These are phyloP conservation scores for Aureobasidium sp. DNA, from an alignment of 2,329 filamentous ascomycete species.

Conservation along the genomic window DNA sequence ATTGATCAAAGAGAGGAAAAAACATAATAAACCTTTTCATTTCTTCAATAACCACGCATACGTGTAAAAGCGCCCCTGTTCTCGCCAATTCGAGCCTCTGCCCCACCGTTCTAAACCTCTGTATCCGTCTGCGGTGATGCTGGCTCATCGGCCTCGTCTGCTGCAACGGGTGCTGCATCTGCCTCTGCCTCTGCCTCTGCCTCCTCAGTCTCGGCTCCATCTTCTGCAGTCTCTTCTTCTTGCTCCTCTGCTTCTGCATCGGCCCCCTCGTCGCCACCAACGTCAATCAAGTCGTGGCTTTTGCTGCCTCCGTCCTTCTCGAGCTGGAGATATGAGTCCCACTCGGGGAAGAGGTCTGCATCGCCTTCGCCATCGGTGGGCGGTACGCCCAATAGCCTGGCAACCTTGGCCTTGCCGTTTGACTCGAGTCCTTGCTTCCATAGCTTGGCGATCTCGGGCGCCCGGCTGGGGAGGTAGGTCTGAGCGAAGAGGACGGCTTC, in stretches of 20 bases:
- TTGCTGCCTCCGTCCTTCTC: conserved; percentile 59
- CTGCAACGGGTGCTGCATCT: neutral
- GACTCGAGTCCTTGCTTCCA: conserved; percentile 85
- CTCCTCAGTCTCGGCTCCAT: conserved; percentile 14
- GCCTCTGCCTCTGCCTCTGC: conserved; percentile 9
- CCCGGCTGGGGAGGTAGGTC: conserved; percentile 82
- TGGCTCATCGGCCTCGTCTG: conserved; percentile 12
- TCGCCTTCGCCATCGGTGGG: conserved; percentile 52
- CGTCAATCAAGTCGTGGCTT: conserved; percentile 32
- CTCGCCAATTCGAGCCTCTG: no score
- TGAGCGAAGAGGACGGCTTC: conserved; percentile 90
- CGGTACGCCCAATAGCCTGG: conserved; percentile 73
- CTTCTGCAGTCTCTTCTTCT: conserved; percentile 13
- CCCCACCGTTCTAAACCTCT: conserved; percentile 14
- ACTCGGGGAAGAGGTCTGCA: conserved; percentile 88
- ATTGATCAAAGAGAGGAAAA: no score
- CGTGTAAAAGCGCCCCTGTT: no score
- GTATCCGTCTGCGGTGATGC: conserved; percentile 13
- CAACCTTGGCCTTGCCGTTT: conserved; percentile 74
- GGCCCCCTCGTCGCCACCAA: conserved; percentile 20
- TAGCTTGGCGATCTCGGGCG: conserved; percentile 55
- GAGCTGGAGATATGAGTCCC: conserved; percentile 79
- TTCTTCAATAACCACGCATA: no score
- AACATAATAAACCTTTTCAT: no score
- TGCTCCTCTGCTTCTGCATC: conserved; percentile 13